Conservation (phyloP, 1,139 yeast genomes). For the Nadsonia starkeyi-henricii region DNA sequence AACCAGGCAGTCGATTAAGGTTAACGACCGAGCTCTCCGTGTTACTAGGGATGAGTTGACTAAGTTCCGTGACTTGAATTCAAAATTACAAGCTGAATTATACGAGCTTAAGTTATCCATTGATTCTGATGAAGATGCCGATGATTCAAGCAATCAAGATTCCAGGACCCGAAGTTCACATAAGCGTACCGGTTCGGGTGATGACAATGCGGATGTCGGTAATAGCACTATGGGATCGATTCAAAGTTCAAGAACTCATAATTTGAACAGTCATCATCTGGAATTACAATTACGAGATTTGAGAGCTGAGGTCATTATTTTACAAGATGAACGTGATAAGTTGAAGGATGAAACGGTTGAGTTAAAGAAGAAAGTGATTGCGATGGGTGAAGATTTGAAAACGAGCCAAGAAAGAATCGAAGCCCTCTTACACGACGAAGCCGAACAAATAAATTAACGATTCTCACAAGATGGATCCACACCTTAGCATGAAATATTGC, state of each 20-base stretch:
- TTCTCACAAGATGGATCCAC: too few species aligned
- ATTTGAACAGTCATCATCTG: constrained; percentile 49
- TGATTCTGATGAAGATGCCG: constrained; percentile 6
- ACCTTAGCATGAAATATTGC: too few species aligned
- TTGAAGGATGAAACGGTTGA: constrained; percentile 35
- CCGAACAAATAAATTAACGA: neutral
- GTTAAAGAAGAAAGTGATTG: constrained; percentile 24
- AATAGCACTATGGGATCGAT: neutral
- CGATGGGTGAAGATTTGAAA: constrained; percentile 17
- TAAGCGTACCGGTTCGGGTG: constrained; percentile 3
- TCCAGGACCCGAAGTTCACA: constrained; percentile 1
- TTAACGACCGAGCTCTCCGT: constrained; percentile 61
- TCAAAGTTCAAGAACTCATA: constrained; percentile 8
- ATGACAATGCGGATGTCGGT: constrained; percentile 8
- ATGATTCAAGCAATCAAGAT: constrained; percentile 5
- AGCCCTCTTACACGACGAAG: constrained; percentile 11
- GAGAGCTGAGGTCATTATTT: constrained; percentile 69
- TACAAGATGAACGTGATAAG: constrained; percentile 74
- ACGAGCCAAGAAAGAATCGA: constrained; percentile 15
- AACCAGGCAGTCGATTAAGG: constrained; percentile 57
- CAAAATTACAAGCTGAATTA: constrained; percentile 46
- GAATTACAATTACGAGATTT: constrained; percentile 68
- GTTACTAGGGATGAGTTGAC: constrained; percentile 59
- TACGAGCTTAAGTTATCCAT: constrained; percentile 32
- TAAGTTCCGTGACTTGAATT: constrained; percentile 42